Evolutionary conservation across 257 asterid genomes (phyloP), one percentile per base, ranked within the genome.

Genomic region (Nicotiana attenuata): DNA sequence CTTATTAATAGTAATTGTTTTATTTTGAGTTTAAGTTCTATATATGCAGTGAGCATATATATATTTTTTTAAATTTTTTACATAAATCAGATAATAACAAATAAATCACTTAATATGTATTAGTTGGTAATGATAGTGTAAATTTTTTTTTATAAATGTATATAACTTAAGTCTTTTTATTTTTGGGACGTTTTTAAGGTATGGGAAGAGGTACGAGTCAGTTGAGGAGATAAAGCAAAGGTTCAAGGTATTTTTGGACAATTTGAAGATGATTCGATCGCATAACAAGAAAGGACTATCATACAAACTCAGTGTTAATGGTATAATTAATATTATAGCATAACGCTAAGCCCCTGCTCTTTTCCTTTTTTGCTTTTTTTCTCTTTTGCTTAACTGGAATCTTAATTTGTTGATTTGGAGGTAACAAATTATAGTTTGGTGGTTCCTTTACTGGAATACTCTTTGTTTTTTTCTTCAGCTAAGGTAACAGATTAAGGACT

Each of bases 201-300:
- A 88, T 68, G 90, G 90, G 83, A 94, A 92, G 92, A 92, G 84
- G 22, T 94, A 96, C 84, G 94, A 82, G 86, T 81, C 85, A 3
- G 90, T 81, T 26, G 97, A 91, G 81, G 99, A 94, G 94, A 87
- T 92, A 20, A 90, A 86, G 88, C 83, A 82, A 90, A 89, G 97
- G 84, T 96, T 92, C 82, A 87, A 88, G 82, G 82, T 96, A 65
- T 96, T 89, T 66, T 82, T 89, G 24, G 95, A 92, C 85, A 96
- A 76, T 88, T 69, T 91, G 91, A 90, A 80, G 89, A 90, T 65
- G 93, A 92, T 94, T 82, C 88, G 87, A 88, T 94, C 97, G 78
- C 98, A 96, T 88, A 96, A 96, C 88, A 91, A 76, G 82, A 94
- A 92, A 85, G 94, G 93, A 65, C 93, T 92, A 15, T 90, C 98